Percentiles rank a stretch among this genome's conserved stretches.
Conservation (phyloP, 2,329 filamentous ascomycete species). For the Calonectria pseudoturangicola region DNA sequence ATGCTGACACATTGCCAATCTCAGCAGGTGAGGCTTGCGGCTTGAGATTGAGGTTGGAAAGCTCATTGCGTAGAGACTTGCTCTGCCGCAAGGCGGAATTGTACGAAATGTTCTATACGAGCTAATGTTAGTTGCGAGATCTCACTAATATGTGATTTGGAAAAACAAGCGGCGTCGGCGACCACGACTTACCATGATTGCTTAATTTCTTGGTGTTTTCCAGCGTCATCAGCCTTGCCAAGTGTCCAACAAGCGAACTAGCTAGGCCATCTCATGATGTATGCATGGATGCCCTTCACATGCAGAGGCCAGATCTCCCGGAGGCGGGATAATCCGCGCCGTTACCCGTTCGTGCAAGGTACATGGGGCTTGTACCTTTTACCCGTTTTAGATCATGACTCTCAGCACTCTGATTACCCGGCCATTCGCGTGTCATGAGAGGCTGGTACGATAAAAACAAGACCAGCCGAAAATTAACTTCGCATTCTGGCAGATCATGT, state of each 20-base stretch:
- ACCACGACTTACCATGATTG: constrained; percentile 46
- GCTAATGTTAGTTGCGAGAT: not conserved
- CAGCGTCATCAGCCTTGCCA: constrained; percentile 30
- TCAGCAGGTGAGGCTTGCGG: constrained; percentile 74
- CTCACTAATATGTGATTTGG: not conserved
- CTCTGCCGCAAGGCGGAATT: constrained; percentile 91
- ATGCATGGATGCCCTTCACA: constrained; percentile 40
- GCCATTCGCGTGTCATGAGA: constrained; percentile 8
- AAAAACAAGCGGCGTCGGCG: not conserved
- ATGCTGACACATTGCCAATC: constrained; percentile 84
- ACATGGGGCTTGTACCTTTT: constrained; percentile 14
- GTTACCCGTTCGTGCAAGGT: not conserved
- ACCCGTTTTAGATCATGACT: constrained; percentile 4
- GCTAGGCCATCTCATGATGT: constrained; percentile 47
- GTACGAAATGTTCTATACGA: constrained; percentile 83
- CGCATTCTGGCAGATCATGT: not conserved
- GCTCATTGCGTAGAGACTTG: constrained; percentile 84
- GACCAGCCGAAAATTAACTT: not conserved
- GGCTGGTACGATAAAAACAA: not conserved
- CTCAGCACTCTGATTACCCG: not conserved
- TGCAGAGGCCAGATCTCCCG: constrained; percentile 55
- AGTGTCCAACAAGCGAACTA: constrained; percentile 32
- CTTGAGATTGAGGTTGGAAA: constrained; percentile 81
- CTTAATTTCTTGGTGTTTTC: constrained; percentile 56
- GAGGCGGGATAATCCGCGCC: constrained; percentile 44